Conservation (phyloP, 352 stramenopile species). For the Phytophthora sansomeana region DNA sequence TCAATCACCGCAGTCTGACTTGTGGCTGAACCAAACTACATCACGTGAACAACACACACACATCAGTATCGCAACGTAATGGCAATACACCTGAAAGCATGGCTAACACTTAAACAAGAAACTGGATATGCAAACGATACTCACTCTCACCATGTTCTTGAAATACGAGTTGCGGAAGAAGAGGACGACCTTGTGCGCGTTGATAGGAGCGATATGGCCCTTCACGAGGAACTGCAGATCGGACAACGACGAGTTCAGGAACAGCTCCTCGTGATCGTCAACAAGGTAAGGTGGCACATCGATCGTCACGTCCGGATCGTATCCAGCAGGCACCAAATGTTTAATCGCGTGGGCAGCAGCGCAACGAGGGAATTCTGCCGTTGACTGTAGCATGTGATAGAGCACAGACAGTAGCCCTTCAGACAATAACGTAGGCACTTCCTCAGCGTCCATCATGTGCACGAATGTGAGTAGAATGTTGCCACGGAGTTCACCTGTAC, state of each 20-base stretch:
- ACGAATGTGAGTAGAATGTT: slow-evolving; percentile 91
- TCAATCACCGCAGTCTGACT: slow-evolving; percentile 89
- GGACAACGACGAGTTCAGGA: slow-evolving; percentile 83
- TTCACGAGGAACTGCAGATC: slow-evolving; percentile 91
- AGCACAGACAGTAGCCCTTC: slow-evolving; percentile 85
- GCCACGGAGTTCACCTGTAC: slow-evolving; percentile 73
- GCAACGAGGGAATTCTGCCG: slow-evolving; percentile 76
- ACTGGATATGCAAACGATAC: slow-evolving; percentile 42
- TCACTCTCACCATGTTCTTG: slow-evolving; percentile 92
- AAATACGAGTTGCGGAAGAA: slow-evolving; percentile 93
- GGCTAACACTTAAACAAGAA: neutral
- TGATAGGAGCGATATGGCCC: slow-evolving; percentile 86
- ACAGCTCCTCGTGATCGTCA: slow-evolving; percentile 89
- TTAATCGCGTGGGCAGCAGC: slow-evolving; percentile 89
- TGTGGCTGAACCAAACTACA: slow-evolving; percentile 81
- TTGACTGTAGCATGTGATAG: slow-evolving; percentile 83
- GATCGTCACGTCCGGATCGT: slow-evolving; percentile 82
- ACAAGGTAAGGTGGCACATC: slow-evolving; percentile 83
- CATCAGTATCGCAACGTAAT: slow-evolving; percentile 10
- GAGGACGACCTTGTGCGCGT: slow-evolving; percentile 89
- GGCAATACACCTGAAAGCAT: neutral
- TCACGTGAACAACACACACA: slow-evolving; percentile 21
- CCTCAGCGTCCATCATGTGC: slow-evolving; percentile 88
- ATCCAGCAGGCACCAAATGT: slow-evolving; percentile 77
- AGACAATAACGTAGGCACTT: slow-evolving; percentile 75